A percentile compares a stretch with the other conserved stretches of the same genome.
phyloP scores from a whole-genome alignment of 2,329 filamentous ascomycete genomes.

The Aspergillus sp. region DNA sequence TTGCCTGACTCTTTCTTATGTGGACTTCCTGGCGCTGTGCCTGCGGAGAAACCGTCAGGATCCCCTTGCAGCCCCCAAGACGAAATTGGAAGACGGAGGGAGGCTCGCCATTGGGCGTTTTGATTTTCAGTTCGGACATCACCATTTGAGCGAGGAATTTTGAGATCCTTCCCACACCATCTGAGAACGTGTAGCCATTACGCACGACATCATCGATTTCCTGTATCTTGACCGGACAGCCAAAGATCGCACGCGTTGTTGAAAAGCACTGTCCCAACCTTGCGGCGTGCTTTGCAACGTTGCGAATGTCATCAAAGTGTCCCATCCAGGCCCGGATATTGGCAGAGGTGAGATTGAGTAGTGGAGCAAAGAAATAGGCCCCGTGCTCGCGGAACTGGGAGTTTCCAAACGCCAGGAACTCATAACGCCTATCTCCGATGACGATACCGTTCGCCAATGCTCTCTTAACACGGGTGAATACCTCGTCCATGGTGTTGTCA shows the following conservation, averaged over 20 bases:
- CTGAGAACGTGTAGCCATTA: conserved; percentile 73
- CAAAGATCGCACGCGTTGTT: conserved; percentile 73
- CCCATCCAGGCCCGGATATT: conserved; percentile 87
- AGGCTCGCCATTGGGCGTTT: conserved; percentile 50
- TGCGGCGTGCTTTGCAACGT: conserved; percentile 86
- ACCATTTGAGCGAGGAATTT: conserved; percentile 70
- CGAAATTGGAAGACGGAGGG: conserved; percentile 91
- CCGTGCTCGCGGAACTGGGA: conserved; percentile 91
- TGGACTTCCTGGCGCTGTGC: conserved; percentile 67
- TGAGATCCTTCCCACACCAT: conserved; percentile 94
- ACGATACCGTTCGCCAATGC: conserved; percentile 74
- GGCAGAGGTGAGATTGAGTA: conserved; percentile 63
- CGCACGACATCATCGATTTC: conserved; percentile 67
- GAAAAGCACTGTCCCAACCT: conserved; percentile 94
- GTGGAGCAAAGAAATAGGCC: conserved; percentile 86
- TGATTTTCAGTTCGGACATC: conserved; percentile 64
- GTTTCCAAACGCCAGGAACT: conserved; percentile 92
- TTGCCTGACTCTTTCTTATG: conserved; percentile 80
- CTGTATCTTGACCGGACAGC: conserved; percentile 57
- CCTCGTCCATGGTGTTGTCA: conserved; percentile 59
- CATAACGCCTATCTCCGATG: conserved; percentile 76
- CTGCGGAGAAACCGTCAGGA: conserved; percentile 72
- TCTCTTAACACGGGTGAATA: conserved; percentile 72
- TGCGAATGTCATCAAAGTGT: conserved; percentile 72
- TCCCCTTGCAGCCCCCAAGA: conserved; percentile 87